phyloP scores from a whole-genome alignment of 108 stramenopile genomes.

The Schizochytrium sp. region DNA sequence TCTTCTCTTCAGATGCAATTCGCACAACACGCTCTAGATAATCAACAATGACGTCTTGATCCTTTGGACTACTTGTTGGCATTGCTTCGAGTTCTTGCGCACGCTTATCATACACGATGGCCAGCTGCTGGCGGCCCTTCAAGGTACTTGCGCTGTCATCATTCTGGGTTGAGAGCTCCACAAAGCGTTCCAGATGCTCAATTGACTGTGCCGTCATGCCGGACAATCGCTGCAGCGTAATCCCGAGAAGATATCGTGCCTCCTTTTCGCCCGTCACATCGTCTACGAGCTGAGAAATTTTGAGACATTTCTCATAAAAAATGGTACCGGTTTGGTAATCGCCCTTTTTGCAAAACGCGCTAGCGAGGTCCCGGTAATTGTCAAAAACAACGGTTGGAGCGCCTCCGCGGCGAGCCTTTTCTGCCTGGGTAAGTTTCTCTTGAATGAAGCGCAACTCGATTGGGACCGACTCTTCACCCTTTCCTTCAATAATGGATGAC shows the following conservation, averaged over 20 bases:
- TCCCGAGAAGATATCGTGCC: slow-evolving; percentile 71
- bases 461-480: slow-evolving; percentile 13
- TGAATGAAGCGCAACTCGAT: slow-evolving; percentile 73
- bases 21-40: slow-evolving; percentile 63
- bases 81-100: slow-evolving; percentile 71
- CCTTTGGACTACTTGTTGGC: not conserved
- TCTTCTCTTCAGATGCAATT: slow-evolving; percentile 69
- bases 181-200: slow-evolving; percentile 71
- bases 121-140: slow-evolving; percentile 68
- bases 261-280: slow-evolving; percentile 73
- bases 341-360: slow-evolving; percentile 65
- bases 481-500: not conserved
- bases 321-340: slow-evolving; percentile 73
- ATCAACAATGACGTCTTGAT: slow-evolving; percentile 66
- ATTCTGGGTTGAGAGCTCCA: slow-evolving; percentile 68
- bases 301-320: slow-evolving; percentile 78
- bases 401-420: slow-evolving; percentile 73
- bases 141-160: slow-evolving; percentile 64
- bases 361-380: slow-evolving; percentile 71
- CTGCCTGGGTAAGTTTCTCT: slow-evolving; percentile 70
- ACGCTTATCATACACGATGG: slow-evolving; percentile 68
- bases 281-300: slow-evolving; percentile 71
- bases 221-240: slow-evolving; percentile 63
- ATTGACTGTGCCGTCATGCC: slow-evolving; percentile 67
- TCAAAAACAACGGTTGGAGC: slow-evolving; percentile 70